Conservation (phyloP, 345 rosid species). For the Lenwebbia sp. region DNA sequence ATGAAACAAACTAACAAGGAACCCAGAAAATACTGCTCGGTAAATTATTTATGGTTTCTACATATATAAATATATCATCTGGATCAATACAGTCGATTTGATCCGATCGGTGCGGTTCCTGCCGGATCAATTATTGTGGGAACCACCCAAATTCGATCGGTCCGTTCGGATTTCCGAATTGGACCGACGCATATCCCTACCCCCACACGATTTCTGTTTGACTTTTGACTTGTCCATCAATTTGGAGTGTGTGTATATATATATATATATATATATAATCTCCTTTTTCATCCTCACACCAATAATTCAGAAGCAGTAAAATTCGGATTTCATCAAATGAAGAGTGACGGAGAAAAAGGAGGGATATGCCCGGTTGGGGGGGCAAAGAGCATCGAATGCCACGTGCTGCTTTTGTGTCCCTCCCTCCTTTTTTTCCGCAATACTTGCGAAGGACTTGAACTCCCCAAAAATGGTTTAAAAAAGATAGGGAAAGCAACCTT, state of each 20-base stretch:
- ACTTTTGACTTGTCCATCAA: background rate
- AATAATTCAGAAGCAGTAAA: background rate
- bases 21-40: background rate
- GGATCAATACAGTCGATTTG: fast-evolving
- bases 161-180: background rate
- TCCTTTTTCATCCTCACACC: no score
- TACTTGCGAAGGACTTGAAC: background rate
- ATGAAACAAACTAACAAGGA: background rate
- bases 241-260: background rate
- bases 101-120: fast-evolving
- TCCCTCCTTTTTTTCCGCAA: background rate
- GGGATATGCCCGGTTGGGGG: background rate
- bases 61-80: no score
- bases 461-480: background rate
- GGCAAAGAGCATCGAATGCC: background rate
- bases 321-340: background rate
- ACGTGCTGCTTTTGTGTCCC: background rate
- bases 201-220: no score
- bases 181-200: background rate
- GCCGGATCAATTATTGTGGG: fast-evolving
- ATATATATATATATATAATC: no score
- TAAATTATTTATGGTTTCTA: no score
- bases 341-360: background rate
- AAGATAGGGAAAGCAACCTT: background rate
- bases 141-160: background rate